Evolutionary conservation across 2,329 filamentous ascomycete species (phyloP), one percentile per base, ranked within the genome.

Genomic region (Calonectria naviculata): DNA sequence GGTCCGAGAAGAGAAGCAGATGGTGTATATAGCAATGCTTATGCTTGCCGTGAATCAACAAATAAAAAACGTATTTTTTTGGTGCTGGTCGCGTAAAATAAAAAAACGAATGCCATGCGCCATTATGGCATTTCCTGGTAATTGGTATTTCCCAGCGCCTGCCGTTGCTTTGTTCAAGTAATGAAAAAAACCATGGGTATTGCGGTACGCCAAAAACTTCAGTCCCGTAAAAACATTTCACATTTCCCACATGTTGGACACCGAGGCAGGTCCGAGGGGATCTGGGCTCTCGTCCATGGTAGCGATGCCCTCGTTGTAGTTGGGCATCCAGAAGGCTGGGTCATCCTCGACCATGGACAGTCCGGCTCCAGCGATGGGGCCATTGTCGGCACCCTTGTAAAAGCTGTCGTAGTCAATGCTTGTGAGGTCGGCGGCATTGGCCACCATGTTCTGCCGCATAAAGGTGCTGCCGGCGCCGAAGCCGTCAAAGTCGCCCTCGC

Each of bases 401-500:
- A 91, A 89, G 68, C 87, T 87, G 70, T 89, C 87, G 73, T 89
- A 87, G 75, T 90, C 89, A 68, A 90, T 84, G 74, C 82, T 84
- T 60, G 83, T 84, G 58, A 90, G 77, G 67, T 89, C 87, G 70
- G 83, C 83, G 7, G 80, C 76, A 70, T 75, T 79, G 64, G 82
- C 80, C 61, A 86, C 82, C 41, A 89, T 83, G 63, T 79, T 81
- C 56, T 88, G 86, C 36, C 88, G 82, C 36, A 90, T 80, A 71
- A 83, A 86, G 65, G 78, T 88, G 74, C 85, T 87, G 65, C 87
- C 82, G 24, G 85, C 83, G 68, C 84, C 87, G 62, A 86, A 85
- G 68, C 87, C 78, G 29, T 85, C 83, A 72, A 88, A 88, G 58
- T 87, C 85, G 71, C 88, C 88, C 38, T 84, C 83, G 73, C 86